phyloP scores from a whole-genome alignment of 441 rosid genomes.

The Croton setiger region DNA sequence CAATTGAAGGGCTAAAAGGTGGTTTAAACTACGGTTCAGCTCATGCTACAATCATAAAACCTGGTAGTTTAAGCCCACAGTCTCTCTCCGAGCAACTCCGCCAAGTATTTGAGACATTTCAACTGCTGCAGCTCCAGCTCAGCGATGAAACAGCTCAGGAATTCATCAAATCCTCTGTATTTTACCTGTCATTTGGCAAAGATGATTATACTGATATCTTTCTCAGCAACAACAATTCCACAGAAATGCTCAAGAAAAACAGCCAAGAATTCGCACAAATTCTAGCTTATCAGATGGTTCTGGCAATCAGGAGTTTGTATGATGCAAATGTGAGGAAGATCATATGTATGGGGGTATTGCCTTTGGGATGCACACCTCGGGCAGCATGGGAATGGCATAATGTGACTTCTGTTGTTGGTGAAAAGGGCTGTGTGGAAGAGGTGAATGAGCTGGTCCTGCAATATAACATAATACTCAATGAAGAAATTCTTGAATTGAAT shows the following conservation, averaged over 20 bases:
- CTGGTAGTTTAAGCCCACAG: constrained; percentile 36
- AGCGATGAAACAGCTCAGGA: constrained; percentile 26
- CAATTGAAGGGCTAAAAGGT: constrained; percentile 30
- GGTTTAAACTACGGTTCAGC: constrained; percentile 67
- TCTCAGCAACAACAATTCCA: constrained; percentile 40
- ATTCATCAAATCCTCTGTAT: constrained; percentile 41
- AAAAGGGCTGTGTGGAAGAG: constrained; percentile 37
- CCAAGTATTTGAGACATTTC: constrained; percentile 56
- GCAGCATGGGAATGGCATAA: constrained; percentile 36
- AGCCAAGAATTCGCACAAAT: constrained; percentile 46
- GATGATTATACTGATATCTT: constrained; percentile 54
- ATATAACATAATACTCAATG: constrained; percentile 44
- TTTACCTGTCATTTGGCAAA: constrained; percentile 69
- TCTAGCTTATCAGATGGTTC: constrained; percentile 48
- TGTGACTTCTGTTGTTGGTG: constrained; percentile 12
- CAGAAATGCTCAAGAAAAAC: constrained; percentile 38
- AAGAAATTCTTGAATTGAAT: constrained; percentile 35
- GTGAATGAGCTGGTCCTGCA: constrained; percentile 45
- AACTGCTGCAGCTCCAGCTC: constrained; percentile 48
- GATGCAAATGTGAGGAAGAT: constrained; percentile 47
- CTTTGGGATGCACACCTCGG: constrained; percentile 61
- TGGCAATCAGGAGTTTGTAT: constrained; percentile 40
- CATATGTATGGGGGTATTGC: constrained; percentile 46
- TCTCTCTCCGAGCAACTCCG: constrained; percentile 63
- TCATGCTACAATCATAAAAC: constrained; percentile 48